Evolutionary conservation across 768 basidiomycete species (phyloP).

Genomic region (Collybia sp.): DNA sequence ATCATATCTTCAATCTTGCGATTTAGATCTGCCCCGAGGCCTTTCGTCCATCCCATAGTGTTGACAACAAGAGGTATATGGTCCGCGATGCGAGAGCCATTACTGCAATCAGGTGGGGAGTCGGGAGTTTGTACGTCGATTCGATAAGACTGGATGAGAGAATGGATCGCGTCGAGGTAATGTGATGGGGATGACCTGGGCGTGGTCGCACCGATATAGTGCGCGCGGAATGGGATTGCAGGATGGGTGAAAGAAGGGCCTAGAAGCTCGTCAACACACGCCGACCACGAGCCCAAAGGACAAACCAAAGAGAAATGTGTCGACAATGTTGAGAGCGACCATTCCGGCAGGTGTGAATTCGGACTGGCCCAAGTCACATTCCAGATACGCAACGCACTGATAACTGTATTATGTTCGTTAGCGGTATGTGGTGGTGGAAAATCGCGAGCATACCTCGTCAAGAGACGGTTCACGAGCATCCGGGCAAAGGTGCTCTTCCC

Average conservation of each 20-base stretch:
- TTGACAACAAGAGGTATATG: constrained; percentile 85
- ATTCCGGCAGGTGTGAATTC: constrained; percentile 89
- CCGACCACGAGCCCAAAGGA: not conserved
- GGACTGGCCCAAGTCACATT: constrained; percentile 91
- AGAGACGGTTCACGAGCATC: constrained; percentile 64
- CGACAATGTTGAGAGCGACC: constrained; percentile 74
- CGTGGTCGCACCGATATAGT: constrained; percentile 77
- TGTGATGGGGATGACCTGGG: constrained; percentile 73
- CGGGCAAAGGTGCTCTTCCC: constrained; percentile 91
- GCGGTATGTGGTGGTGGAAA: not conserved
- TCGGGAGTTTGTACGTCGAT: constrained; percentile 58
- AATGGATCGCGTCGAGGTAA: constrained; percentile 67
- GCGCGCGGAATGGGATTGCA: constrained; percentile 62
- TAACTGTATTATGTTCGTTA: constrained; percentile 42
- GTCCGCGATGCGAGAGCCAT: constrained; percentile 40
- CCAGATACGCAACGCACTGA: constrained; percentile 81
- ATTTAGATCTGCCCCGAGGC: constrained; percentile 81
- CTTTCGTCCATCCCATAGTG: constrained; percentile 97
- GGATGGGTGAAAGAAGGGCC: constrained; percentile 90
- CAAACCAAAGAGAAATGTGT: constrained; percentile 65
- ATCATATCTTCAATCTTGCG: constrained; percentile 62
- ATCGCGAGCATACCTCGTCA: constrained; percentile 38
- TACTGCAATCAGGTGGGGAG: constrained; percentile 17
- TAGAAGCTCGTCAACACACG: constrained; percentile 18
- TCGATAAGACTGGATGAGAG: constrained; percentile 63